Conservation (phyloP, 176 grass and related monocot species). For the Otatea glauca region DNA sequence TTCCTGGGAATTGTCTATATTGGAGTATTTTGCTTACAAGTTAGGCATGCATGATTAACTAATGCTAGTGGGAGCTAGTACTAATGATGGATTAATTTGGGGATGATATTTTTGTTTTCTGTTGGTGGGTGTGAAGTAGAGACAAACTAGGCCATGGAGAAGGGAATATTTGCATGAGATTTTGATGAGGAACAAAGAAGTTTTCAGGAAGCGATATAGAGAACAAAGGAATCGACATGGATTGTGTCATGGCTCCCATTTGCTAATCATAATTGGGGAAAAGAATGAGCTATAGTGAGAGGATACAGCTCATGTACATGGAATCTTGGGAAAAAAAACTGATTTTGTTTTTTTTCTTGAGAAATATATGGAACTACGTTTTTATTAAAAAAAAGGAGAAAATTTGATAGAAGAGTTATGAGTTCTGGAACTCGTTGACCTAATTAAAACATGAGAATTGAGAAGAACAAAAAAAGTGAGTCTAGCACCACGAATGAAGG, state of each 20-base stretch:
- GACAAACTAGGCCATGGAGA: constrained; percentile 49
- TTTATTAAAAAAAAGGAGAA: background rate
- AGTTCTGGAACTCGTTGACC: constrained; percentile 15
- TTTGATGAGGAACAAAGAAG: constrained; percentile 37
- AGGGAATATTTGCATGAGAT: constrained; percentile 61
- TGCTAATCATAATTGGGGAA: constrained; percentile 51
- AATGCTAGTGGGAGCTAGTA: constrained; percentile 47
- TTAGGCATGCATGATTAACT: constrained; percentile 46
- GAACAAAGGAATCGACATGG: constrained; percentile 65
- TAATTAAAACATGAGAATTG: constrained; percentile 33
- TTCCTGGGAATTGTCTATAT: constrained; percentile 24
- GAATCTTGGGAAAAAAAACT: constrained; percentile 41
- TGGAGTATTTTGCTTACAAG: constrained; percentile 42
- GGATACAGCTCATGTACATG: constrained; percentile 61
- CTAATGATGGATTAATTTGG: constrained; percentile 41
- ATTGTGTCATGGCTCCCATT: constrained; percentile 51
- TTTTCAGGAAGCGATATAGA: constrained; percentile 51
- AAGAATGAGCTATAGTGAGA: constrained; percentile 42
- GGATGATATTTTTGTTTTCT: constrained; percentile 36
- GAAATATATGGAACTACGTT: constrained; percentile 4
- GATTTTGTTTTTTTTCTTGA: constrained; percentile 37
- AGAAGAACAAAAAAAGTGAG: constrained; percentile 11
- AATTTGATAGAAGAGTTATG: background rate
- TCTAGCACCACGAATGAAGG: constrained; percentile 30
- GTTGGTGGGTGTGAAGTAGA: constrained; percentile 36